Conservation (phyloP, 2,329 filamentous ascomycete genomes). For the Nigrospora oryzae region DNA sequence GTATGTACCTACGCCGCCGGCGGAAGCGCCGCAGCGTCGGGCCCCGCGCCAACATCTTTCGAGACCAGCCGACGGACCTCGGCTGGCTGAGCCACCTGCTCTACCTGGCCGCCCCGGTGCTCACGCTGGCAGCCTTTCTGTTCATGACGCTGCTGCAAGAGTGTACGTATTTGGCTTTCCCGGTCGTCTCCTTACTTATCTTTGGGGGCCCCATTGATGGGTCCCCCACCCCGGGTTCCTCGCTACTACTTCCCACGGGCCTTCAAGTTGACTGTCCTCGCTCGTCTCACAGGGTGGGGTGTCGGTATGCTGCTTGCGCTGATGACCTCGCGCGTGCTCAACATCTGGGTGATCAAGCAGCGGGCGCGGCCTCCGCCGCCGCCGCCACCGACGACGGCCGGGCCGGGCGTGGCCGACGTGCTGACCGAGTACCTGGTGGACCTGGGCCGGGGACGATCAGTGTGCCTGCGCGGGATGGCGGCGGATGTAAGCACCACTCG, state of each 20-base stretch:
- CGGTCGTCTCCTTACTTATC: not conserved
- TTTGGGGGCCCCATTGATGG: too few species aligned
- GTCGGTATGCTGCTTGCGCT: constrained; percentile 37
- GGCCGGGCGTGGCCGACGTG: constrained; percentile 10
- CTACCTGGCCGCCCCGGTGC: constrained; percentile 36
- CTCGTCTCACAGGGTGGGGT: constrained; percentile 31
- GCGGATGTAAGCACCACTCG: constrained; percentile 32
- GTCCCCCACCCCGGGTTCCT: too few species aligned
- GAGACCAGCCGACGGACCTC: constrained; percentile 22
- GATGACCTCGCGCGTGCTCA: constrained; percentile 44
- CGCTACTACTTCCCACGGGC: not conserved
- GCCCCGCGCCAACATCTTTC: constrained; percentile 19
- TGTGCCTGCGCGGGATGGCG: constrained; percentile 43
- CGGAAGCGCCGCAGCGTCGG: constrained; percentile 12
- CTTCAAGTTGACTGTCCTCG: not conserved
- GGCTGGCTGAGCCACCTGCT: constrained; percentile 39
- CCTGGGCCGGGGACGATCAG: constrained; percentile 39
- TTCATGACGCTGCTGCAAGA: constrained; percentile 39
- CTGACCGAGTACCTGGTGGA: constrained; percentile 41
- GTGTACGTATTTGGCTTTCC: constrained; percentile 20
- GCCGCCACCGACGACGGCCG: constrained; percentile 2
- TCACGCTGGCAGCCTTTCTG: constrained; percentile 33
- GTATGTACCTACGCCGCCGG: constrained; percentile 13
- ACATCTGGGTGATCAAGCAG: constrained; percentile 47
- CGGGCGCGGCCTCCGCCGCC: constrained; percentile 24